Base-by-base conservation (phyloP, 768 basidiomycete species). In the Amanita rimosa region DNA sequence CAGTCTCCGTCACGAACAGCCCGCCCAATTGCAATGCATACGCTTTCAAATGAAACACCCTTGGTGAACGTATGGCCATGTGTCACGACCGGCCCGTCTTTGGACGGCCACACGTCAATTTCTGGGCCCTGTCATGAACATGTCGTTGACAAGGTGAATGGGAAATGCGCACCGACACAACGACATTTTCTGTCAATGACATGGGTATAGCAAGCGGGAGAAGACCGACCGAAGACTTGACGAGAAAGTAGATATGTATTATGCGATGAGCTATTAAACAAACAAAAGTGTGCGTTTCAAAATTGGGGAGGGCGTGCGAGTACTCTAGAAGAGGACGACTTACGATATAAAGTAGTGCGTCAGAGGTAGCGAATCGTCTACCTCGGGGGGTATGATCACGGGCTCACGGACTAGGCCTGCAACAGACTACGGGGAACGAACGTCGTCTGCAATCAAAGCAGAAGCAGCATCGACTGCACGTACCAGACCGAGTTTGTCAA, bases 61-160 rank as follows among this genome's bases (percentile, higher is more conserved):
- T 70, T 69, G 53, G 70, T 76, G 50, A 80, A 66, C 1, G 81
- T 82, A 54, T 75, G 67, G 1, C 81, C 81, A 53, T 82, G 81
- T 0, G 76, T 82, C 27, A 82, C 78, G 44, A 78, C 61, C 10
- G 73, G 67, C 0, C 78, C 77, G 35, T 70, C 66, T 6, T 67
- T 62, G 0, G 74, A 73, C 4, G 76, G 69, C 81, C 82, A 84
- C 6, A 80, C 79, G 53, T 84, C 81, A 44, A 83, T 78, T 57
- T 84, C 81, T 65, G 52, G 6, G 13, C 27, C 16, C 17, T n/a
- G 24, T 35, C 10, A 39, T 45, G 31, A 35, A 35, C 34, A 31
- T 1, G 21, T 19, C 24, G 13, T 8, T 14, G 21, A 14, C 21
- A 5, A 44, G 19, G 22, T n/a, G n/a, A n/a, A 21, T 34, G 10